Base-by-base conservation (phyloP, 2,329 filamentous ascomycete genomes). In the Aspergillus floridensis region DNA sequence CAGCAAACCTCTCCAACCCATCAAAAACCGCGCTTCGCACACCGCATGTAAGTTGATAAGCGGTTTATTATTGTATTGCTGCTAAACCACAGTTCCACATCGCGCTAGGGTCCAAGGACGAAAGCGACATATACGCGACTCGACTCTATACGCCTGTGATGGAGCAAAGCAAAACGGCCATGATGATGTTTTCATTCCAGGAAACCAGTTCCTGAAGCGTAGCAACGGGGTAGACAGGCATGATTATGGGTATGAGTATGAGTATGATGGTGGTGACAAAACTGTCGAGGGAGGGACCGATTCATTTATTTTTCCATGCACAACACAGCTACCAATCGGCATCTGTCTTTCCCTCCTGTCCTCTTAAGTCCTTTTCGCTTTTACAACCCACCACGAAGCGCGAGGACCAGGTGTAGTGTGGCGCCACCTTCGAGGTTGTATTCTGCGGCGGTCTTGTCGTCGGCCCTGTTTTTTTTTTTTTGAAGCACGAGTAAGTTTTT, bases 401-500 rank as follows among this genome's bases (percentile, higher is more conserved):
- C 96, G 66, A 99, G 88, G 54, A 99, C 95, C 73, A 99, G 82
- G 83, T 99, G 95, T 68, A 99, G 83, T 38, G 93, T 99, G 63
- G 92, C 91, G 59, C 95, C 95, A 57, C 92, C 92, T 76, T 95
- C 90, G 63, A 99, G 90, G 65, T 86, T 86, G 77, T 98, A 98
- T 70, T 98, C 93, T 57, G 84, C 81, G 6, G 95, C 93, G 11
- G 92, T 93, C 80, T 96, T 96, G 70, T 98, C 93, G 74, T 99
- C 95, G 73, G 88, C 87, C 92, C 93, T 98, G 65, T 63, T 52
- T 41, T 22, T 19, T 49, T 63, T 52, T 41, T 22, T 19, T 49
- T 4, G 12, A 8, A 19, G 14, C 6, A 44, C 6, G 16, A 2
- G 38, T 44, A 3, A 44, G 38, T 19, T 16, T n/a, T n/a, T n/a